Percentiles rank a stretch among this genome's conserved stretches.
Conservation (phyloP, 75 land plant species). For the Ceratopteris richardii region DNA sequence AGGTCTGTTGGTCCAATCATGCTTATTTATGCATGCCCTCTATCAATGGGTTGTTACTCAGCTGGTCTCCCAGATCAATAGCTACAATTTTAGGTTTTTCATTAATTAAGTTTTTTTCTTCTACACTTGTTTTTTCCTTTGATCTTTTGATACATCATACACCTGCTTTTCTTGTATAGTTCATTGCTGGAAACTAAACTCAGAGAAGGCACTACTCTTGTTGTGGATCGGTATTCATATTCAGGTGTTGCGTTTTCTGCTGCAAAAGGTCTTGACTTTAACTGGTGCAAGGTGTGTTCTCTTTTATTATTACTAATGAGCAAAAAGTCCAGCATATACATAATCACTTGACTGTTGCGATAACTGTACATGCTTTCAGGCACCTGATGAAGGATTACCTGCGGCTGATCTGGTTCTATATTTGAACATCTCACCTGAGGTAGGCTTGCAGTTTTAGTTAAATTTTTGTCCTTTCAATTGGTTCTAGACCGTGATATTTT, state of each 20-base stretch:
- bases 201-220: conserved; percentile 58
- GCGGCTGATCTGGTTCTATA: conserved; percentile 85
- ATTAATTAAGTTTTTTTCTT: too few species aligned
- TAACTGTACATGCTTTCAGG: conserved; percentile 28
- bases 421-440: conserved; percentile 87
- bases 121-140: too few species aligned
- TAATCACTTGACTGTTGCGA: not conserved
- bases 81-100: too few species aligned
- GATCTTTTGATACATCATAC: too few species aligned
- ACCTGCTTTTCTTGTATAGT: conserved; percentile 29
- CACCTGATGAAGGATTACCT: conserved; percentile 73
- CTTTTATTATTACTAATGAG: not conserved
- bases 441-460: conserved; percentile 1
- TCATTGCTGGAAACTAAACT: conserved; percentile 69
- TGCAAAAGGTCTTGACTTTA: conserved; percentile 84
- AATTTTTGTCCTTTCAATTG: not conserved
- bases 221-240: conserved; percentile 89
- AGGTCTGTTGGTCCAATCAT: too few species aligned
- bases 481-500: not conserved
- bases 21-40: too few species aligned
- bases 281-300: conserved; percentile 76
- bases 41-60: too few species aligned
- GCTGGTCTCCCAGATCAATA: too few species aligned
- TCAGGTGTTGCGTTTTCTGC: conserved; percentile 96
- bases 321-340: not conserved